phyloP scores from a whole-genome alignment of 345 rosid species.

The Gossypioides kirkii region DNA sequence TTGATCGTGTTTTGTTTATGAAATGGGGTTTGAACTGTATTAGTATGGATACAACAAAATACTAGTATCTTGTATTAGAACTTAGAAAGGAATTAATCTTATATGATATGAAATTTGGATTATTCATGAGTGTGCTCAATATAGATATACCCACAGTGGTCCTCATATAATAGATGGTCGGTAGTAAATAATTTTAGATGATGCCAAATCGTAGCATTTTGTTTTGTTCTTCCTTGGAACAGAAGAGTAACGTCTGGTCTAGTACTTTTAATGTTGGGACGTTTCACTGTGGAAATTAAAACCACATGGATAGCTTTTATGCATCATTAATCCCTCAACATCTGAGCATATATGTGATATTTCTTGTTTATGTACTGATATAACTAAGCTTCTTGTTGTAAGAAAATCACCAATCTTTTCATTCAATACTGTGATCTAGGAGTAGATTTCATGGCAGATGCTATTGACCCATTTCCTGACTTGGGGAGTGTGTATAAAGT shows the following conservation, averaged over 20 bases:
- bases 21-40: no score
- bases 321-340: not conserved
- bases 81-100: no score
- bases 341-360: not conserved
- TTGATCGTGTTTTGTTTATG: no score
- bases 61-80: no score
- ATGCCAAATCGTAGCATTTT: not conserved
- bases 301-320: not conserved
- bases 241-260: not conserved
- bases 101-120: no score
- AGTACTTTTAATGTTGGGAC: not conserved
- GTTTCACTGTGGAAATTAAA: not conserved
- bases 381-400: not conserved
- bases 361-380: not conserved
- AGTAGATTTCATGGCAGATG: conserved; percentile 10
- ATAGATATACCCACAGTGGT: not conserved
- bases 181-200: not conserved
- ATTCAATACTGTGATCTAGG: not conserved
- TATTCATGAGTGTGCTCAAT: not conserved
- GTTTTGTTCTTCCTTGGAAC: not conserved
- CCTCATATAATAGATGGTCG: not conserved
- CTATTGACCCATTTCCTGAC: conserved; percentile 7
- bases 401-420: not conserved
- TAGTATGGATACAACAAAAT: no score
- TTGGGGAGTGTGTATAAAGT: conserved; percentile 12